These are phyloP conservation scores for Flaveria brownii DNA, from an alignment of 129 eudicot species.

Conservation along the genomic window DNA sequence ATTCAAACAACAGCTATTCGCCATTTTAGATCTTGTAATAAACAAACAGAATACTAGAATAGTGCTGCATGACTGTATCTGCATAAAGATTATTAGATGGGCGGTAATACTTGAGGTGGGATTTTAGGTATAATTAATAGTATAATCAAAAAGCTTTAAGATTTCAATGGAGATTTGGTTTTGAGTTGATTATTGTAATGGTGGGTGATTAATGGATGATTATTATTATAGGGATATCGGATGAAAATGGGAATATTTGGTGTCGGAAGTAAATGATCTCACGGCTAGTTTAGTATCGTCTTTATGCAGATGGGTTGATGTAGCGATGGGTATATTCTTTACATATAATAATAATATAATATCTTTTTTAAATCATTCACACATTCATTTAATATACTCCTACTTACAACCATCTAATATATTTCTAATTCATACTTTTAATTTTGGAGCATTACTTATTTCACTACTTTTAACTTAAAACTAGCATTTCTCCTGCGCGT, in stretches of 20 bases:
- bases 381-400: too few species aligned
- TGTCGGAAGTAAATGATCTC: constrained; percentile 32
- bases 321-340: constrained; percentile 21
- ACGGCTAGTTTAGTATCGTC: constrained; percentile 27
- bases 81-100: constrained; percentile 25
- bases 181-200: background rate
- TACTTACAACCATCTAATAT: too few species aligned
- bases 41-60: constrained; percentile 16
- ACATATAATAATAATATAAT: background rate
- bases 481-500: too few species aligned
- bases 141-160: background rate
- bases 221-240: constrained; percentile 15
- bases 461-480: too few species aligned
- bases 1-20: too few species aligned
- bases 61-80: constrained; percentile 29
- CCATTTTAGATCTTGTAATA: constrained; percentile 26
- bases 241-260: constrained; percentile 35
- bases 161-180: constrained; percentile 11
- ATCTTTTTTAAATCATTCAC: too few species aligned
- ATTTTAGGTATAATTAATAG: constrained; percentile 20
- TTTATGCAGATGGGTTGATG: constrained; percentile 30
- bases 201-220: background rate
- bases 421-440: too few species aligned
- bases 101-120: constrained; percentile 29
- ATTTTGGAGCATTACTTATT: too few species aligned